Evolutionary conservation across 1,284 basidiomycete species (phyloP).

Genomic region (Hemileia vastatrix): DNA sequence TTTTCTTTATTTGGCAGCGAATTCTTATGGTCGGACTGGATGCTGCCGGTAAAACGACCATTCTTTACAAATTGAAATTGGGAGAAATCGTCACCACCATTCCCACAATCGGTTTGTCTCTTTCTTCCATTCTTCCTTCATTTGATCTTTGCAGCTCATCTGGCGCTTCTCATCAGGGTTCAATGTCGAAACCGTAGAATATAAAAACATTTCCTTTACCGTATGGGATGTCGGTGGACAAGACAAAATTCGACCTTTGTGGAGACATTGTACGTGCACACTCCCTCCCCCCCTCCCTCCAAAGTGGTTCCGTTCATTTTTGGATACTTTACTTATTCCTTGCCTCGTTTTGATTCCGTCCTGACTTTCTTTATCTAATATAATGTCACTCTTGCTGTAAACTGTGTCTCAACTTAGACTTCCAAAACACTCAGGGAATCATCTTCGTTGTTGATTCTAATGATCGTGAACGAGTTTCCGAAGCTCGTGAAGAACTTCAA

Average conservation of each 20-base stretch:
- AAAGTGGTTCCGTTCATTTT: no score
- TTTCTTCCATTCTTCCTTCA: slow-evolving; percentile 3
- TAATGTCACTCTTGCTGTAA: not conserved
- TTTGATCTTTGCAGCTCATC: not conserved
- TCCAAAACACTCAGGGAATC: slow-evolving; percentile 99
- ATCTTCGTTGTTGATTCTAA: slow-evolving; percentile 99
- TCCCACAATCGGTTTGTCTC: slow-evolving; percentile 81
- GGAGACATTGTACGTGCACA: slow-evolving; percentile 84
- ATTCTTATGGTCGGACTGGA: slow-evolving; percentile 77
- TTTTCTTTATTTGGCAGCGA: slow-evolving; percentile 44
- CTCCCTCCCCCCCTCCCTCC: not conserved
- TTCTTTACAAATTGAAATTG: slow-evolving; percentile 97
- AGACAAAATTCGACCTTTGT: slow-evolving; percentile 95
- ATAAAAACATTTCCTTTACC: slow-evolving; percentile 99
- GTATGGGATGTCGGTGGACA: slow-evolving; percentile 99
- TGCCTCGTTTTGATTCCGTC: not conserved
- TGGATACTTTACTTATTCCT: not conserved
- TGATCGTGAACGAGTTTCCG: slow-evolving; percentile 97
- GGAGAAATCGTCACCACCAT: slow-evolving; percentile 99
- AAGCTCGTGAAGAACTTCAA: slow-evolving; percentile 98
- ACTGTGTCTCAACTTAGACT: slow-evolving; percentile 55
- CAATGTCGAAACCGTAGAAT: slow-evolving; percentile 99
- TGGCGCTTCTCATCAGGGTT: slow-evolving; percentile 55
- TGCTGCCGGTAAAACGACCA: slow-evolving; percentile 66
- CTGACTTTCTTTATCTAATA: not conserved